Percentiles rank a stretch among this genome's conserved stretches.
These are phyloP conservation scores for Silybum marianum DNA, from an alignment of 129 eudicot genomes.

Conservation along the genomic window DNA sequence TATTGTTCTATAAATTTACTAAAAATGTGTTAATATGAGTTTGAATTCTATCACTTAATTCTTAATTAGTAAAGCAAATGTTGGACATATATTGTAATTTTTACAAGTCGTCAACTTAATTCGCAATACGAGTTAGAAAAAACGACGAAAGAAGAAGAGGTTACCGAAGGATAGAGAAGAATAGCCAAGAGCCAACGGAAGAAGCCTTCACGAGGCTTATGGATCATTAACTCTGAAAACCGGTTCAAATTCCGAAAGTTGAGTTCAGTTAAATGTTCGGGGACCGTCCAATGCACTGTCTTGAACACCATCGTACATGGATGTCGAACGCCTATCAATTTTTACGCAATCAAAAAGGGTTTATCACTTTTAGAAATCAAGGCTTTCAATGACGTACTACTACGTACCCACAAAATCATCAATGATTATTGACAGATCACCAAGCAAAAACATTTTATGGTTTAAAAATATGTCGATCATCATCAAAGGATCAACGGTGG, in stretches of 20 bases:
- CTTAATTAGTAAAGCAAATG: neutral
- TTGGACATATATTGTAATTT: neutral
- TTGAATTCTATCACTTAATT: neutral
- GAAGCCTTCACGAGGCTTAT: constrained; percentile 62
- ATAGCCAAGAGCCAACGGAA: constrained; percentile 40
- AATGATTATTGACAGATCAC: neutral
- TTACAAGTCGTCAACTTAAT: neutral
- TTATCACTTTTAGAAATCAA: neutral
- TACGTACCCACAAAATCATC: neutral
- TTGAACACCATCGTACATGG: constrained; percentile 54
- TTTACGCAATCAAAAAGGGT: neutral
- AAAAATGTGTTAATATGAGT: neutral
- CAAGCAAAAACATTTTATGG: neutral
- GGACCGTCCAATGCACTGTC: constrained; percentile 43
- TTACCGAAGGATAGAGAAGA: constrained; percentile 58
- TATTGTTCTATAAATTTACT: neutral
- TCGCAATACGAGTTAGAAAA: neutral
- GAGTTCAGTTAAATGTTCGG: constrained; percentile 31
- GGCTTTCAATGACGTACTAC: neutral
- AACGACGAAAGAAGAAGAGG: neutral
- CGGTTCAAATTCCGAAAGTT: constrained; percentile 34
- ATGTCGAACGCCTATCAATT: constrained; percentile 32
- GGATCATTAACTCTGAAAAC: constrained; percentile 50
- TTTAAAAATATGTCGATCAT: too few species aligned
- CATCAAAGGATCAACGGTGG: too few species aligned